These are phyloP conservation scores for Hymenoscyphus occultus DNA, from an alignment of 2,329 filamentous ascomycete species.

Conservation along the genomic window DNA sequence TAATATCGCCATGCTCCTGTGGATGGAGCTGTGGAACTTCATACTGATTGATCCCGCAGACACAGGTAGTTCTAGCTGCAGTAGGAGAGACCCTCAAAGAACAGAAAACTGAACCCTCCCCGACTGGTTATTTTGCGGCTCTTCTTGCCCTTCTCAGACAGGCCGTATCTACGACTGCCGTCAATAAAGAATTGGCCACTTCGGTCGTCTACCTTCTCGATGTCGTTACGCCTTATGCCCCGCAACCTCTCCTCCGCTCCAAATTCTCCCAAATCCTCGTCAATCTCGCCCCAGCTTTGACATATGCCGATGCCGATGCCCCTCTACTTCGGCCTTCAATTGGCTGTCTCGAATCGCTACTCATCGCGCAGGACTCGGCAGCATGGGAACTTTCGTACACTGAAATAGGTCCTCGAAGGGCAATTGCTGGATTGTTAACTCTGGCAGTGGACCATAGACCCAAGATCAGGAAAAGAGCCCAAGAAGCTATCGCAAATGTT, in stretches of 20 bases:
- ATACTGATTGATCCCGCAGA: constrained; percentile 47
- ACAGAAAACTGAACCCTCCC: constrained; percentile 76
- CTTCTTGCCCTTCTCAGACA: constrained; percentile 83
- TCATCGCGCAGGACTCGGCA: constrained; percentile 81
- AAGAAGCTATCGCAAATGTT: constrained; percentile 82
- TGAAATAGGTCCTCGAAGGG: constrained; percentile 81
- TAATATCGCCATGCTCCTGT: neutral
- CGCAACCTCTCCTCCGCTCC: constrained; percentile 80
- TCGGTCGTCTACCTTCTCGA: constrained; percentile 96
- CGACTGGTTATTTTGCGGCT: constrained; percentile 95
- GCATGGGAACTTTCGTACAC: constrained; percentile 85
- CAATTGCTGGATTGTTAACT: constrained; percentile 80
- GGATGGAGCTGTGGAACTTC: neutral
- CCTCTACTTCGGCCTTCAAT: constrained; percentile 84
- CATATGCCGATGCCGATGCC: constrained; percentile 78
- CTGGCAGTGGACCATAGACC: constrained; percentile 84
- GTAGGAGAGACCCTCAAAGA: constrained; percentile 91
- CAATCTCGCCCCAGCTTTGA: constrained; percentile 79
- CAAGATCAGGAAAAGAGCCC: constrained; percentile 90
- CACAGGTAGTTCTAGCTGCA: constrained; percentile 80
- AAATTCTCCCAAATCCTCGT: constrained; percentile 94
- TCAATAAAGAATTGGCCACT: constrained; percentile 78
- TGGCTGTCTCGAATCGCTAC: constrained; percentile 87
- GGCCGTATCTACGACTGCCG: constrained; percentile 60
- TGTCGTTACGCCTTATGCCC: constrained; percentile 79